Evolutionary conservation across 2,329 filamentous ascomycete species (phyloP).

Genomic region (Colletotrichum sp.): DNA sequence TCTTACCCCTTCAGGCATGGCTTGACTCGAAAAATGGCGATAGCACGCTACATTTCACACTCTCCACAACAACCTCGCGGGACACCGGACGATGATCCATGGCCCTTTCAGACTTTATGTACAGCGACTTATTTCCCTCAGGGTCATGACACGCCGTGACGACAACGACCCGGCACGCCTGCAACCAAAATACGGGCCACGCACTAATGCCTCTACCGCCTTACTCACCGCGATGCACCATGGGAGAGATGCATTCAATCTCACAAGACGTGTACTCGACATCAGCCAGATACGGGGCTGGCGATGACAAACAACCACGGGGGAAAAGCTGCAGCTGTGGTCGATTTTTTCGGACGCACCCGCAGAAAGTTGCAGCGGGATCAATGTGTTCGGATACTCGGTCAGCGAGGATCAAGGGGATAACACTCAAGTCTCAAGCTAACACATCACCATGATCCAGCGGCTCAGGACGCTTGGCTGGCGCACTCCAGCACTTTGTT

Average conservation of each 20-base stretch:
- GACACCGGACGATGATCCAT: constrained; percentile 18
- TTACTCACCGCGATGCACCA: background rate
- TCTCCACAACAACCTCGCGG: constrained; percentile 4
- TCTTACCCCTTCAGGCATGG: constrained; percentile 10
- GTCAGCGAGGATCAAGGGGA: constrained; percentile 12
- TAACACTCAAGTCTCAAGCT: background rate
- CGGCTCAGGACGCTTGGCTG: constrained; percentile 3
- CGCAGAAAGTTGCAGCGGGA: background rate
- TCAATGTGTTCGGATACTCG: background rate
- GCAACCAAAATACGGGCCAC: background rate
- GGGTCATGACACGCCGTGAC: background rate
- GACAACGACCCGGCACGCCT: background rate
- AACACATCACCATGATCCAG: background rate
- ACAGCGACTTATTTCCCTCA: constrained; percentile 11
- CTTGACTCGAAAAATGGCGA: constrained; percentile 19
- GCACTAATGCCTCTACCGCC: background rate
- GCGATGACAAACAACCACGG: background rate
- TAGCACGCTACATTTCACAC: constrained; percentile 3
- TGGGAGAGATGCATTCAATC: background rate
- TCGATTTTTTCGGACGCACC: background rate
- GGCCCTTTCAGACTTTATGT: constrained; percentile 9
- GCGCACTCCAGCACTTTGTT: constrained; percentile 7
- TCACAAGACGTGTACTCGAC: background rate
- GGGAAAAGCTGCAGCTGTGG: background rate
- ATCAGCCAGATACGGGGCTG: background rate